Evolutionary conservation across 805 yeast species (phyloP).

Genomic region (Huiozyma naganishii): DNA sequence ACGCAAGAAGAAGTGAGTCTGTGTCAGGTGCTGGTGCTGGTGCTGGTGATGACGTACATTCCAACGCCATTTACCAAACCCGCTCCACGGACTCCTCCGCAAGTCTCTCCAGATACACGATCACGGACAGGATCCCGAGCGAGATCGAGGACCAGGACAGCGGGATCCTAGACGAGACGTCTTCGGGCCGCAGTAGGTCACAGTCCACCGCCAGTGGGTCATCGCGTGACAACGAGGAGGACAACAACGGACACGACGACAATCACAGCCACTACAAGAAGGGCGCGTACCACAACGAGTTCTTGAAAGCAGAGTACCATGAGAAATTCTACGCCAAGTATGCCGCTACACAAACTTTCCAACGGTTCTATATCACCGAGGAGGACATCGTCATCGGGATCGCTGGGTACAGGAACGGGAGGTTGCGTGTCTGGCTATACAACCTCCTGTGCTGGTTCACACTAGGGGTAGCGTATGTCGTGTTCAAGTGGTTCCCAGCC

Average conservation of each 20-base stretch:
- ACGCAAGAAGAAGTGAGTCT: conserved; percentile 2
- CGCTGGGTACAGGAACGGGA: conserved; percentile 69
- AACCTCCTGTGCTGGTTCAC: conserved; percentile 46
- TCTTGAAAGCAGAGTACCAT: conserved; percentile 28
- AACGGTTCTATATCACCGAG: conserved; percentile 86
- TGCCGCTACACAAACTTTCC: conserved; percentile 41
- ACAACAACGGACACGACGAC: conserved; percentile 15
- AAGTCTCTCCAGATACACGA: conserved; percentile 27
- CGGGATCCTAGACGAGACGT: conserved; percentile 27
- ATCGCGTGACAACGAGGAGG: conserved; percentile 15
- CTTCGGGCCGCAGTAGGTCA: conserved; percentile 12
- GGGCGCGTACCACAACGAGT: conserved; percentile 21
- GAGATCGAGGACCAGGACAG: conserved; percentile 26
- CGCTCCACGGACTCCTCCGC: conserved; percentile 25
- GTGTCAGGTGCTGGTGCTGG: conserved; percentile 11
- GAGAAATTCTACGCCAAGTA: conserved; percentile 34
- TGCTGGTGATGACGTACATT: neutral
- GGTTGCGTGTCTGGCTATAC: conserved; percentile 37
- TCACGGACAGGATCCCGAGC: conserved; percentile 31
- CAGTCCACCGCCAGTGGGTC: conserved; percentile 12
- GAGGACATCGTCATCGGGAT: conserved; percentile 92
- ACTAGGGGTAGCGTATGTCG: conserved; percentile 60
- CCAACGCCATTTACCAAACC: conserved; percentile 8
- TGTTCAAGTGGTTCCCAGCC: conserved; percentile 80
- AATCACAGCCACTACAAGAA: conserved; percentile 16